Percentiles rank a stretch among this genome's conserved stretches.
phyloP scores from a whole-genome alignment of 2,329 filamentous ascomycete species.

The Rachicladosporium sp. region DNA sequence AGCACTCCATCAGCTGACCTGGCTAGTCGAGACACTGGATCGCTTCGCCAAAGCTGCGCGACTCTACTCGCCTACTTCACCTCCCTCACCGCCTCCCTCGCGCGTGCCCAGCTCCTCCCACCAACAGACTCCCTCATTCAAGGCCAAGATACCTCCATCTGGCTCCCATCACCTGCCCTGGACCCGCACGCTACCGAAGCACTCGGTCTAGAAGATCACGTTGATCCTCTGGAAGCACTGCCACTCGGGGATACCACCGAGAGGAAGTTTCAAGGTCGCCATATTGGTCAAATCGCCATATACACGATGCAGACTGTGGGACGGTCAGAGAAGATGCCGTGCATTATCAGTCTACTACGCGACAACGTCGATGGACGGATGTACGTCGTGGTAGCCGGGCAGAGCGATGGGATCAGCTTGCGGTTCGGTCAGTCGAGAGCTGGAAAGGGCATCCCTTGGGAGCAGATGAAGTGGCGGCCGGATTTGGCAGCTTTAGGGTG shows the following conservation, averaged over 20 bases:
- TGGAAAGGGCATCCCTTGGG: too few relatives aligned
- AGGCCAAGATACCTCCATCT: slow-evolving; percentile 68
- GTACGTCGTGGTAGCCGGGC: slow-evolving; percentile 63
- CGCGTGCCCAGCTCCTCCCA: slow-evolving; percentile 61
- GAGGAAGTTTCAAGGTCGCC: slow-evolving; percentile 45
- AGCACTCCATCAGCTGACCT: too few relatives aligned
- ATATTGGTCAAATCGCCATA: too few relatives aligned
- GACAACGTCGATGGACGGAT: slow-evolving; percentile 56
- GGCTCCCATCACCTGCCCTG: slow-evolving; percentile 64
- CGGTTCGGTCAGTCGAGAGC: too few relatives aligned
- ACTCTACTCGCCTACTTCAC: too few relatives aligned
- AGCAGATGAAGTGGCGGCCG: too few relatives aligned
- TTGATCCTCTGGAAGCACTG: slow-evolving; percentile 35
- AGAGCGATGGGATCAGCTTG: slow-evolving; percentile 42
- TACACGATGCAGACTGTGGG: slow-evolving; percentile 69
- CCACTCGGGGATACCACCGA: slow-evolving; percentile 63
- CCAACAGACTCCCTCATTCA: slow-evolving; percentile 54
- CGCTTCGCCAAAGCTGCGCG: too few relatives aligned
- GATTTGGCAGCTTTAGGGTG: too few relatives aligned
- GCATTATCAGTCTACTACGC: slow-evolving; percentile 63
- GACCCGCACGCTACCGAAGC: slow-evolving; percentile 60
- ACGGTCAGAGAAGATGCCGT: slow-evolving; percentile 63
- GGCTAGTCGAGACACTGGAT: too few relatives aligned
- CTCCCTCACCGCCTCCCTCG: neutral
- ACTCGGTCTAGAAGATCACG: slow-evolving; percentile 46